Percentiles rank a stretch among this genome's conserved stretches.
phyloP scores from a whole-genome alignment of 805 yeast genomes.

The Saccharomycopsis babjevae region DNA sequence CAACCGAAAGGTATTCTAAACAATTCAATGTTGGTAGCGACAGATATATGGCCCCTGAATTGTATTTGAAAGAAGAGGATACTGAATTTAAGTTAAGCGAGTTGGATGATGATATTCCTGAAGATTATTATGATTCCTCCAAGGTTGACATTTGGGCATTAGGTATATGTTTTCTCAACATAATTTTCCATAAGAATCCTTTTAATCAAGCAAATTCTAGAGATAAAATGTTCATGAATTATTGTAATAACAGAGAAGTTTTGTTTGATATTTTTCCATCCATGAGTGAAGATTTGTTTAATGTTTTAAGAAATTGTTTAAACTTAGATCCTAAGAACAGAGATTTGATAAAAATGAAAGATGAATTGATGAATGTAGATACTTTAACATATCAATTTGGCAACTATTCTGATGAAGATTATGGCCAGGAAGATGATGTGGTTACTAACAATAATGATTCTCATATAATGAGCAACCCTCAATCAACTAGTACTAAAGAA shows the following conservation, averaged over 20 bases:
- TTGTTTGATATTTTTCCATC: slow-evolving; percentile 85
- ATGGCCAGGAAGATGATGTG: slow-evolving; percentile 42
- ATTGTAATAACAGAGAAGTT: slow-evolving; percentile 64
- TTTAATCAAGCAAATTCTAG: slow-evolving; percentile 68
- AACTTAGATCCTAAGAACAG: slow-evolving; percentile 85
- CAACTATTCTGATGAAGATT: slow-evolving; percentile 38
- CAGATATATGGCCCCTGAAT: slow-evolving; percentile 91
- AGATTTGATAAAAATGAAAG: slow-evolving; percentile 48
- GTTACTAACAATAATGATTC: slow-evolving; percentile 25
- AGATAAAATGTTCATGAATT: slow-evolving; percentile 30
- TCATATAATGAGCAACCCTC: slow-evolving; percentile 16
- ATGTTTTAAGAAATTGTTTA: slow-evolving; percentile 67
- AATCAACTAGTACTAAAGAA: not conserved
- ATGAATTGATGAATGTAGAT: slow-evolving; percentile 48
- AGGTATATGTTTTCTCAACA: slow-evolving; percentile 70
- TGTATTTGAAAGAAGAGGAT: slow-evolving; percentile 32
- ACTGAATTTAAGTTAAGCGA: slow-evolving; percentile 15
- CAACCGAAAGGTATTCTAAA: slow-evolving; percentile 69
- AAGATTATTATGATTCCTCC: slow-evolving; percentile 54
- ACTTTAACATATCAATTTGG: slow-evolving; percentile 83
- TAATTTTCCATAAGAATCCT: slow-evolving; percentile 80
- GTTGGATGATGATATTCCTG: slow-evolving; percentile 20
- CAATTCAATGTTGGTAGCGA: slow-evolving; percentile 80
- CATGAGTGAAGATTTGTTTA: slow-evolving; percentile 77
- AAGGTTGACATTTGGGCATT: slow-evolving; percentile 83